These are phyloP conservation scores for Penicillium italicum DNA, from an alignment of 2,329 filamentous ascomycete genomes.

Conservation along the genomic window DNA sequence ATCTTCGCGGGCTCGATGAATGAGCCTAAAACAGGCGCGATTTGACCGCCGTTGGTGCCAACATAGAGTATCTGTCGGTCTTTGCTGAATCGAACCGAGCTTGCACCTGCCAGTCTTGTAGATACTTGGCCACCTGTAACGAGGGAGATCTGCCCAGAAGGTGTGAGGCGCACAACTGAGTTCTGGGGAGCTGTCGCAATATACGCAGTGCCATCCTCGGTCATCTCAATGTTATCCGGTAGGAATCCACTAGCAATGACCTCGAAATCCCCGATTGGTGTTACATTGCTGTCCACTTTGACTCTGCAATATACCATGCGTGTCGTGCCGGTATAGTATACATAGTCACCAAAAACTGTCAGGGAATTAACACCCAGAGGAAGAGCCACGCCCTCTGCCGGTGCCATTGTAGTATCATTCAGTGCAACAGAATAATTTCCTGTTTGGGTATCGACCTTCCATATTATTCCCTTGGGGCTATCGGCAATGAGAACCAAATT, in stretches of 20 bases:
- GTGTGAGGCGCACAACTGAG: constrained; percentile 22
- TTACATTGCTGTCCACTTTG: constrained; percentile 16
- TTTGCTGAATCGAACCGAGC: constrained; percentile 13
- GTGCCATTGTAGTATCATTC: constrained; percentile 22
- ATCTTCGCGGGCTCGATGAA: constrained; percentile 25
- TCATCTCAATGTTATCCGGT: constrained; percentile 22
- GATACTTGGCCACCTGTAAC: constrained; percentile 24
- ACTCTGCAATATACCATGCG: constrained; percentile 23
- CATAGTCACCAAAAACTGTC: constrained; percentile 14
- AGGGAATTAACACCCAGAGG: constrained; percentile 23
- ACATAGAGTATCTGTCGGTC: constrained; percentile 22
- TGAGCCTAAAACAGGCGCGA: constrained; percentile 22
- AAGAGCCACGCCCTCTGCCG: constrained; percentile 18
- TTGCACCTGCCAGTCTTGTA: constrained; percentile 21
- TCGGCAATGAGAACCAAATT: constrained; percentile 22
- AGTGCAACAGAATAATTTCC: constrained; percentile 19
- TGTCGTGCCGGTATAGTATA: constrained; percentile 26
- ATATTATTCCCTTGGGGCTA: constrained; percentile 20
- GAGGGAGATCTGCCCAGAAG: constrained; percentile 20
- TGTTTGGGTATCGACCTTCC: constrained; percentile 20
- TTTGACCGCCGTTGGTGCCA: constrained; percentile 24
- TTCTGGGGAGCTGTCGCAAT: constrained; percentile 25
- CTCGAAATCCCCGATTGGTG: constrained; percentile 18
- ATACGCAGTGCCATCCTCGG: constrained; percentile 19
- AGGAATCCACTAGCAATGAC: constrained; percentile 24